Conservation (phyloP, 2,329 filamentous ascomycete species). For the Talaromyces islandicus region DNA sequence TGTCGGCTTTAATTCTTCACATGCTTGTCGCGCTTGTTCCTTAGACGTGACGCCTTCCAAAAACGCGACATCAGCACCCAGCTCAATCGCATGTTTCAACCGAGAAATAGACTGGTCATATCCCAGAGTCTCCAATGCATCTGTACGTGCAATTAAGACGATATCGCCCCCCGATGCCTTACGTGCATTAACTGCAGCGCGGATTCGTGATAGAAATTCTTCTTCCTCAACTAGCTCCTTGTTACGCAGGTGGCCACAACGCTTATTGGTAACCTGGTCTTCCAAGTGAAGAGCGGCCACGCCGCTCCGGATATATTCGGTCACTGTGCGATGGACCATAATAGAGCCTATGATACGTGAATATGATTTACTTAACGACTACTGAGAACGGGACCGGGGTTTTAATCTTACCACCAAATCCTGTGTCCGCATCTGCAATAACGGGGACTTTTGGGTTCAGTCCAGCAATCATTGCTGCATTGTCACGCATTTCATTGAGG, state of each 20-base stretch:
- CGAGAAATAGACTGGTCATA: conserved; percentile 24
- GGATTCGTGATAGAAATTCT: conserved; percentile 18
- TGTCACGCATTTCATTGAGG: conserved; percentile 56
- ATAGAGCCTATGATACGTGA: conserved; percentile 20
- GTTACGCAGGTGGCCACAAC: conserved; percentile 34
- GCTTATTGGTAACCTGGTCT: conserved; percentile 42
- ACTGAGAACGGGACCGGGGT: background rate
- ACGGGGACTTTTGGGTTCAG: conserved; percentile 52
- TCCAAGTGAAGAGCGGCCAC: conserved; percentile 50
- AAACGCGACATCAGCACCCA: conserved; percentile 28
- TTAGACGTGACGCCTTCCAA: conserved; percentile 24
- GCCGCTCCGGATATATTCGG: conserved; percentile 40
- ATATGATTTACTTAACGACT: background rate
- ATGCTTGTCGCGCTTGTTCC: conserved; percentile 21
- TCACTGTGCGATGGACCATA: conserved; percentile 39
- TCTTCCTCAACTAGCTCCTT: conserved; percentile 23
- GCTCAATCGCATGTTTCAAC: conserved; percentile 20
- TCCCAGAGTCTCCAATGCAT: conserved; percentile 20
- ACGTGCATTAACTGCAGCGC: conserved; percentile 25
- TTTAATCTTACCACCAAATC: conserved; percentile 39
- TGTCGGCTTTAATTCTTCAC: conserved; percentile 19
- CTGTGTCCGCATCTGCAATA: conserved; percentile 54
- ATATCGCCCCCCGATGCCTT: conserved; percentile 22
- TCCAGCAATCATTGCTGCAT: conserved; percentile 60
- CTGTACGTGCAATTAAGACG: conserved; percentile 29